Base-by-base conservation (phyloP, 1,284 basidiomycete genomes). In the Pascua sp. region DNA sequence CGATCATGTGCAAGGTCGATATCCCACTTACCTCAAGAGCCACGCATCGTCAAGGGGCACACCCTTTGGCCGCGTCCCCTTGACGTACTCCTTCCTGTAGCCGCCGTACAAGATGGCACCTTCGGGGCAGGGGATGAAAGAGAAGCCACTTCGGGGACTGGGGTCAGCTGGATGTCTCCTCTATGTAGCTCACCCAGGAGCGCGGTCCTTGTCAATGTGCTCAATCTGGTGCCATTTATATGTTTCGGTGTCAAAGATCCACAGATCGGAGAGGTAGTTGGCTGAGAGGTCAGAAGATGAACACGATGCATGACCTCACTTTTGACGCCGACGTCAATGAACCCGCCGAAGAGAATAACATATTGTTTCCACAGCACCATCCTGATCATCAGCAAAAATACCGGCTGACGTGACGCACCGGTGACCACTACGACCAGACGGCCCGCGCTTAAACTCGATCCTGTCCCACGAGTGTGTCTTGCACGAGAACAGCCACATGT, bases 341-440 rank as follows among this genome's bases (percentile, higher is more conserved):
- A 92, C 0, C 90, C 90, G 10, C 91, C 91, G 70, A 93, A 94
- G 1, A 95, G 80, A 41, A 95, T 82, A 44, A 91, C 84, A 60
- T 83, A 86, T 59, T 94, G 87, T 69, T 94, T 94, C 90, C 90
- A 96, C 59, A 89, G 81, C 0, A 88, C 87, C 91, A 96, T 93
- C 24, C 90, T 88, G 49, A 43, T 4, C 50, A 12, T 53, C 15
- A 51, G 55, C 12, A 48, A 12, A 2, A 13, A 24, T 45, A 11
- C 37, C 24, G 11, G 17, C 4, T 11, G 37, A 11, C n/a, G 11
- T 8, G n/a, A 65, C 80, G 55, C 58, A 88, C 84, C 90, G 80
- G 75, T 91, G 91, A 1, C 93, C 93, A 13, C 88, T 90, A 36
- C 93, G 81, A 2, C 91, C 89, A 45, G 83, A 86, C 0, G 92